Evolutionary conservation across 768 basidiomycete species (phyloP).

Genomic region (Gyrodon lividus): DNA sequence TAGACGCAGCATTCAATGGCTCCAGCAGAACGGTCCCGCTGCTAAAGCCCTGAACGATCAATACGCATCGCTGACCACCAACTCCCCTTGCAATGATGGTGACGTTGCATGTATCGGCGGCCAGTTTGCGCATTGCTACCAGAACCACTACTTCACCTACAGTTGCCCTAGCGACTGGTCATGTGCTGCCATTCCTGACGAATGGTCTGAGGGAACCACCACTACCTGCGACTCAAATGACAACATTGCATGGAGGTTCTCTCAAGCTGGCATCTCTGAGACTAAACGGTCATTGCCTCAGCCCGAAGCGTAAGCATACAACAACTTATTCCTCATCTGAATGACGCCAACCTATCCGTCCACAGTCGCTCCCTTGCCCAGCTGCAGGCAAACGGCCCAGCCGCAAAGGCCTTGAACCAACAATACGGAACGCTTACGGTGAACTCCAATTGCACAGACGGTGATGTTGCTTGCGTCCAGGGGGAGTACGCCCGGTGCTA

Average conservation of each 20-base stretch:
- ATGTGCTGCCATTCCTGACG: slow-evolving; percentile 26
- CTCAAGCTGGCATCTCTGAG: slow-evolving; percentile 20
- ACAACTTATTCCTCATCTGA: not conserved
- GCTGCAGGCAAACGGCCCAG: slow-evolving; percentile 10
- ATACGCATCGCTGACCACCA: slow-evolving; percentile 12
- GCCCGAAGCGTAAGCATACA: slow-evolving; percentile 2
- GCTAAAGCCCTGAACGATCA: slow-evolving; percentile 25
- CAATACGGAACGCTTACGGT: slow-evolving; percentile 7
- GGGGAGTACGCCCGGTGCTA: slow-evolving; percentile 10
- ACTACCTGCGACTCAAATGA: slow-evolving; percentile 19
- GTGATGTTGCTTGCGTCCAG: slow-evolving; percentile 8
- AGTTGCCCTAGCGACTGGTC: slow-evolving; percentile 13
- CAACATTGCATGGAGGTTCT: slow-evolving; percentile 18
- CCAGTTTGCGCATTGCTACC: slow-evolving; percentile 16
- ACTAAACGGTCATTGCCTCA: slow-evolving; percentile 3
- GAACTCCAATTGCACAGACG: slow-evolving; percentile 8
- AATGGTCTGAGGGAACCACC: slow-evolving; percentile 13
- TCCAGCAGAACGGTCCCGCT: slow-evolving; percentile 26
- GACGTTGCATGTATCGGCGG: slow-evolving; percentile 20
- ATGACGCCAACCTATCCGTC: not conserved
- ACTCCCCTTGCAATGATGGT: slow-evolving; percentile 18
- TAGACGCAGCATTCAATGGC: slow-evolving; percentile 15
- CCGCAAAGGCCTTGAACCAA: slow-evolving; percentile 11
- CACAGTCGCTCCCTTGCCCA: slow-evolving; percentile 5
- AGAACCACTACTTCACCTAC: slow-evolving; percentile 11